Percentiles rank a stretch among this genome's conserved stretches.
These are phyloP conservation scores for Periconia macrospinosa DNA, from an alignment of 2,329 filamentous ascomycete genomes.

Conservation along the genomic window DNA sequence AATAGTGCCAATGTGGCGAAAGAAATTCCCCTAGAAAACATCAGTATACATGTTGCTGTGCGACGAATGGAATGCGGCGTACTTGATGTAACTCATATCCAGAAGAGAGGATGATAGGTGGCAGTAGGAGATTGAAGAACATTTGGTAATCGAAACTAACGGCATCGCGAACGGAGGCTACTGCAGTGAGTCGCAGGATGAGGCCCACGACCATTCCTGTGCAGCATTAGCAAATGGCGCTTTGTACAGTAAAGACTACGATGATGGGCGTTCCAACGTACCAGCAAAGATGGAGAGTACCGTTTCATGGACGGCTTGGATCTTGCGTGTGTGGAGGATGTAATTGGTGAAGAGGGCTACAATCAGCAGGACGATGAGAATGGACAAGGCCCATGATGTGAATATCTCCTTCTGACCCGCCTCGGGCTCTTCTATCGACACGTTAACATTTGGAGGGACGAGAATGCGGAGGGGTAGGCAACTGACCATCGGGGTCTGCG, in stretches of 20 bases:
- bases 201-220: constrained; percentile 93
- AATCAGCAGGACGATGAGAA: constrained; percentile 91
- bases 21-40: constrained; percentile 77
- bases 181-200: constrained; percentile 78
- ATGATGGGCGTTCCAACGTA: constrained; percentile 41
- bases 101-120: constrained; percentile 94
- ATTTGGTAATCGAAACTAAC: constrained; percentile 99
- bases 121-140: constrained; percentile 99
- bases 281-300: constrained; percentile 97
- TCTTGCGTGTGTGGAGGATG: constrained; percentile 92
- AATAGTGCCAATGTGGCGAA: constrained; percentile 96
- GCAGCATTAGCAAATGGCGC: constrained; percentile 20
- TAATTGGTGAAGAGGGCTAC: constrained; percentile 96
- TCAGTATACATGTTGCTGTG: background rate
- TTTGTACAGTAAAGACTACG: constrained; percentile 8
- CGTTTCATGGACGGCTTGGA: constrained; percentile 96
- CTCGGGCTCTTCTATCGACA: constrained; percentile 66
- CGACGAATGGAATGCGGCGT: constrained; percentile 12
- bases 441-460: constrained; percentile 38
- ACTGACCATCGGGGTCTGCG: constrained; percentile 51
- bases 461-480: constrained; percentile 10
- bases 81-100: constrained; percentile 95
- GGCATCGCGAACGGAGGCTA: constrained; percentile 81
- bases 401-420: constrained; percentile 91
- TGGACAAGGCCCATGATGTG: constrained; percentile 96